Percentiles rank a stretch among this genome's conserved stretches.
These are phyloP conservation scores for Leptographium flavum DNA, from an alignment of 2,329 filamentous ascomycete genomes.

Conservation along the genomic window DNA sequence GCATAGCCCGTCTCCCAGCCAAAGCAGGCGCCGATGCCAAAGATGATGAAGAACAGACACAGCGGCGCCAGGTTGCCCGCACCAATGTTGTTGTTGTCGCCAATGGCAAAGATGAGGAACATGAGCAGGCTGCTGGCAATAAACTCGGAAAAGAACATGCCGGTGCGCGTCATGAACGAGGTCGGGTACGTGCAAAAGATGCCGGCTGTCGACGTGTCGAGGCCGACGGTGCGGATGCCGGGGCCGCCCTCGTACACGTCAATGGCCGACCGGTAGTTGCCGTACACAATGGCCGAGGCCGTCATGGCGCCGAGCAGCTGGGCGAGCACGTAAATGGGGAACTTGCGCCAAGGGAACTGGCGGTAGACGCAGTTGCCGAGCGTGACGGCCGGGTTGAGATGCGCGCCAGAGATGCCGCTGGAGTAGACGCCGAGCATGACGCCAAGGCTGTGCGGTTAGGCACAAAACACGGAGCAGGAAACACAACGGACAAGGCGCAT, in stretches of 20 bases:
- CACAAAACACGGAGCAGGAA: not conserved
- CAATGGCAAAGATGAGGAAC: constrained; percentile 40
- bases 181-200: constrained; percentile 40
- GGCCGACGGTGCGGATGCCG: constrained; percentile 18
- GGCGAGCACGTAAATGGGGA: constrained; percentile 39
- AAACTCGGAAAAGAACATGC: constrained; percentile 43
- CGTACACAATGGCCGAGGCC: constrained; percentile 39
- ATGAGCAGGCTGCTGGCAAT: constrained; percentile 43
- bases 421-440: constrained; percentile 58
- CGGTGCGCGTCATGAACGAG: constrained; percentile 33
- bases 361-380: constrained; percentile 34
- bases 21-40: constrained; percentile 36
- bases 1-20: constrained; percentile 38
- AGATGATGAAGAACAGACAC: constrained; percentile 31
- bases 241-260: constrained; percentile 13
- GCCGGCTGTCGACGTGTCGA: constrained; percentile 33
- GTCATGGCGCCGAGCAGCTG: constrained; percentile 43
- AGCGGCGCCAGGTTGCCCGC: constrained; percentile 30
- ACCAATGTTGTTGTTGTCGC: constrained; percentile 46
- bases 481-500: constrained; percentile 17
- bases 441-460: constrained; percentile 31
- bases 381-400: constrained; percentile 39
- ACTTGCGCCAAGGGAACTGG: constrained; percentile 44
- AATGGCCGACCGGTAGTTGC: constrained; percentile 38
- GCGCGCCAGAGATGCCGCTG: constrained; percentile 25